Conservation (phyloP, 805 yeast species). For the Sugiyamaella mastotermitis region DNA sequence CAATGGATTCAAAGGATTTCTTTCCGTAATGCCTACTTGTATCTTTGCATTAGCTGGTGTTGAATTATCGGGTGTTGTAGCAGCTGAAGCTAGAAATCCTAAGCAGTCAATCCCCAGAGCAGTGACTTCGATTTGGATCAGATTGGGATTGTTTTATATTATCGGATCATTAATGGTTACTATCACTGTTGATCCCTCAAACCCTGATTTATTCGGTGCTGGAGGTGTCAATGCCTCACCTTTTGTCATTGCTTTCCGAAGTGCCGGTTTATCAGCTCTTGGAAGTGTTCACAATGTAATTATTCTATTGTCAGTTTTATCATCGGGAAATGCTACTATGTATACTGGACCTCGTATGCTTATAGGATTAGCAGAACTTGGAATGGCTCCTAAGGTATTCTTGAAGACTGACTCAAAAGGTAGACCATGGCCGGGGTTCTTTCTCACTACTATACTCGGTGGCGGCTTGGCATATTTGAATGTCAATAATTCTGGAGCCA, state of each 20-base stretch:
- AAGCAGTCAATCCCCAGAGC: conserved; percentile 67
- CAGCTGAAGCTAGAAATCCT: conserved; percentile 73
- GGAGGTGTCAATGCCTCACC: conserved; percentile 63
- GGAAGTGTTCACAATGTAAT: conserved; percentile 76
- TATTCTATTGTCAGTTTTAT: conserved; percentile 64
- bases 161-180: conserved; percentile 5
- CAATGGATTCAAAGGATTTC: conserved; percentile 67
- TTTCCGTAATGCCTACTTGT: conserved; percentile 62
- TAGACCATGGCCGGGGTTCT: conserved; percentile 59
- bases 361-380: conserved; percentile 62
- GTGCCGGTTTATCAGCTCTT: conserved; percentile 52
- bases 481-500: conserved; percentile 32
- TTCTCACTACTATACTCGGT: conserved; percentile 41
- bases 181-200: conserved; percentile 5
- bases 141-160: conserved; percentile 6
- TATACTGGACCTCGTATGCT: conserved; percentile 64
- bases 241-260: conserved; percentile 70
- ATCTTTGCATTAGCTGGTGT: conserved; percentile 79
- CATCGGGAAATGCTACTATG: conserved; percentile 77
- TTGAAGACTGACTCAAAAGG: conserved; percentile 56
- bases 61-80: conserved; percentile 75
- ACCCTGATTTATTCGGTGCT: conserved; percentile 35
- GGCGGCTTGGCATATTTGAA: conserved; percentile 67
- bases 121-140: conserved; percentile 37
- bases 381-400: conserved; percentile 66